phyloP scores from a whole-genome alignment of 495 filamentous ascomycete species.

The Podospora comata region DNA sequence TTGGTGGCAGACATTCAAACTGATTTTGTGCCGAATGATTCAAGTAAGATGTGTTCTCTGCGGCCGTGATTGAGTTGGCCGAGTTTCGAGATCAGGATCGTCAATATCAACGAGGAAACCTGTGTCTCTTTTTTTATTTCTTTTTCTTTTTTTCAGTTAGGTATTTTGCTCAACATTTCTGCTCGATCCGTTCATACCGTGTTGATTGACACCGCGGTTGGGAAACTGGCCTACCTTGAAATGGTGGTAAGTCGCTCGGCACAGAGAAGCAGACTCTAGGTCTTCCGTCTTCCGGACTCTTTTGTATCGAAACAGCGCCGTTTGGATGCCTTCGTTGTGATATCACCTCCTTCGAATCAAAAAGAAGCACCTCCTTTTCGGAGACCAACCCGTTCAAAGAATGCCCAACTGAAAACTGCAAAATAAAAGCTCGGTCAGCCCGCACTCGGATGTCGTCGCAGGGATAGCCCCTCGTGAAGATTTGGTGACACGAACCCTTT shows the following conservation, averaged over 20 bases:
- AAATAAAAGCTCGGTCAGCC: not conserved
- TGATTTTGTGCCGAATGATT: constrained; percentile 28
- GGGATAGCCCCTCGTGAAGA: not conserved
- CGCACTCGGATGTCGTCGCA: not conserved
- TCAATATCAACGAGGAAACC: no score
- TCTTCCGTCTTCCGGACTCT: not conserved
- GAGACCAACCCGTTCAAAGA: not conserved
- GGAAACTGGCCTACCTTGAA: not conserved
- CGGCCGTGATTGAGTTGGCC: no score
- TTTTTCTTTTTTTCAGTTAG: no score
- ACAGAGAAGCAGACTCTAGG: no score
- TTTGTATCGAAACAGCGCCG: not conserved
- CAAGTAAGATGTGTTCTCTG: not conserved
- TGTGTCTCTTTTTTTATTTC: no score
- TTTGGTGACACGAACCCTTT: not conserved
- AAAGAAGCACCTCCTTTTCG: not conserved
- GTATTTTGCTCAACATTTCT: no score
- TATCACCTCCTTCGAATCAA: not conserved
- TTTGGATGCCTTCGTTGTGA: not conserved
- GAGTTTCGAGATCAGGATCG: no score
- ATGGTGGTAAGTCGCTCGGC: no score
- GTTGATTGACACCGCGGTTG: no score
- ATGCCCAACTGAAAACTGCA: not conserved
- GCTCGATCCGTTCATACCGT: no score
- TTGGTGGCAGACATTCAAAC: constrained; percentile 52